These are phyloP conservation scores for Bryoglossum gracile DNA, from an alignment of 495 filamentous ascomycete genomes.

Conservation along the genomic window DNA sequence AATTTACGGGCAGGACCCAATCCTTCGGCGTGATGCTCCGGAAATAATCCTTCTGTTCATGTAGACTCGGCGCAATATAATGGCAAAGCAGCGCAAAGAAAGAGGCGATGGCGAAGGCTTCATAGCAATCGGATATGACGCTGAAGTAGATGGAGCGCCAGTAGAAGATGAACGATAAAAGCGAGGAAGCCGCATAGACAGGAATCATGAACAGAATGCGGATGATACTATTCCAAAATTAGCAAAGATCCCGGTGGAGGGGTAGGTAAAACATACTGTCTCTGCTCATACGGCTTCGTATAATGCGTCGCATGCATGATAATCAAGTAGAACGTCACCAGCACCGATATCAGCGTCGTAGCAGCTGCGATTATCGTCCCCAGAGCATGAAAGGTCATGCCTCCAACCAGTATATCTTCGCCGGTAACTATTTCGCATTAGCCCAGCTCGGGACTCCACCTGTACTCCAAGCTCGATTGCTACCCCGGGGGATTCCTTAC, in stretches of 20 bases:
- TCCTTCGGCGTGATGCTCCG: constrained; percentile 55
- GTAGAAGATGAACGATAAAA: constrained; percentile 71
- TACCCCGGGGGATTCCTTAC: constrained; percentile 31
- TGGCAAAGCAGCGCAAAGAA: constrained; percentile 88
- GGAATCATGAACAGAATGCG: constrained; percentile 90
- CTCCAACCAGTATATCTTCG: constrained; percentile 37
- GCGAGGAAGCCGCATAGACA: constrained; percentile 71
- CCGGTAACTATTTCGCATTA: constrained; percentile 18
- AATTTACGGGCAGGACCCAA: constrained; percentile 71
- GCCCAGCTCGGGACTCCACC: background rate
- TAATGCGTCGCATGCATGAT: constrained; percentile 76
- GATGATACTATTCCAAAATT: constrained; percentile 72
- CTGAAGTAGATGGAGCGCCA: constrained; percentile 76
- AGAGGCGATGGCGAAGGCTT: constrained; percentile 83
- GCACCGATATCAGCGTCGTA: constrained; percentile 46
- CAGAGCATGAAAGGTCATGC: constrained; percentile 50
- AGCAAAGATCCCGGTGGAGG: no score
- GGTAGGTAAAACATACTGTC: constrained; percentile 51
- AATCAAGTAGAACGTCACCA: constrained; percentile 58
- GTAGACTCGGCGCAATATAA: constrained; percentile 73
- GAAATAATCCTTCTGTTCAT: constrained; percentile 85
- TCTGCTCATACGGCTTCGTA: constrained; percentile 73
- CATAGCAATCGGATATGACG: constrained; percentile 79
- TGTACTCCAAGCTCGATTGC: background rate
- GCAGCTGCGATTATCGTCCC: constrained; percentile 45